Conservation (phyloP, 2,329 filamentous ascomycete genomes). For the Tolypocladium guangdongense region DNA sequence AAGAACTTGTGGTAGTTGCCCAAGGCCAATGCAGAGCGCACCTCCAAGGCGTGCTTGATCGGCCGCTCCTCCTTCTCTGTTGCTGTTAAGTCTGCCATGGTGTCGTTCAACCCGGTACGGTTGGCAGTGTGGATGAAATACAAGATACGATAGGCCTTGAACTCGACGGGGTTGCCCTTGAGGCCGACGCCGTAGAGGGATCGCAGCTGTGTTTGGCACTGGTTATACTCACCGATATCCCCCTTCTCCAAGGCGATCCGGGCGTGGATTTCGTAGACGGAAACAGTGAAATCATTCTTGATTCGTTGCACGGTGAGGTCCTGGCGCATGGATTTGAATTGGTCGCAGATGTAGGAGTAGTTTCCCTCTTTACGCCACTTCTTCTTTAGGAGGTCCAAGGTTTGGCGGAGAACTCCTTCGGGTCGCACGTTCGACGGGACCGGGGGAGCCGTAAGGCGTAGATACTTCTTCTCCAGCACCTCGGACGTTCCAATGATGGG, state of each 20-base stretch:
- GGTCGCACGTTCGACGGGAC: slow-evolving; percentile 84
- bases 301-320: slow-evolving; percentile 97
- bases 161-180: slow-evolving; percentile 85
- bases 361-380: slow-evolving; percentile 93
- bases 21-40: slow-evolving; percentile 82
- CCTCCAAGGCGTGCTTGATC: slow-evolving; percentile 83
- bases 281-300: slow-evolving; percentile 92
- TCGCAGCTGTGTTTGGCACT: slow-evolving; percentile 96
- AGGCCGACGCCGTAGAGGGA: slow-evolving; percentile 79
- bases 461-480: slow-evolving; percentile 83
- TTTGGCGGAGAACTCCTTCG: slow-evolving; percentile 66
- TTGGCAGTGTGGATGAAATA: slow-evolving; percentile 99
- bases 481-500: slow-evolving; percentile 82
- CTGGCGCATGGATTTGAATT: slow-evolving; percentile 97
- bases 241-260: slow-evolving; percentile 96
- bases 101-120: slow-evolving; percentile 94
- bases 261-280: slow-evolving; percentile 94
- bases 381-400: slow-evolving; percentile 78
- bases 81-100: slow-evolving; percentile 95
- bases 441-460: slow-evolving; percentile 83
- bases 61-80: slow-evolving; percentile 81
- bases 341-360: slow-evolving; percentile 96
- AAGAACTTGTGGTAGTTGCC: slow-evolving; percentile 98
- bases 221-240: slow-evolving; percentile 99
- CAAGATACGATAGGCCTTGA: slow-evolving; percentile 98